Base-by-base conservation (phyloP, 345 rosid genomes). In the Arabidopsis arenosa region DNA sequence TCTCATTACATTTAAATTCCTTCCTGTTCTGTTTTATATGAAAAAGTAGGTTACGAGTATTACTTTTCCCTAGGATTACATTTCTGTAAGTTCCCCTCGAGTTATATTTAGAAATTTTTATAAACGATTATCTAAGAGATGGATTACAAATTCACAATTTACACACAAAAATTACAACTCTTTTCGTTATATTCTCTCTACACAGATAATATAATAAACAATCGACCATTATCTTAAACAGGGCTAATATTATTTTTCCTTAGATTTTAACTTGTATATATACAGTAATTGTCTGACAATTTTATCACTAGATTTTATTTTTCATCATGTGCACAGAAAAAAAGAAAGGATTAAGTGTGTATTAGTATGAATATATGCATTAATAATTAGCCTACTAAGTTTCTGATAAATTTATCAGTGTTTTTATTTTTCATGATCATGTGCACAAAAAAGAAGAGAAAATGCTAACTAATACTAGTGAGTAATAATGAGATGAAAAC, bases 401-500 rank as follows among this genome's bases (percentile, higher is more conserved):
- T 75, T 66, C 68, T 67, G 79, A 75, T 73, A 66, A 56, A 47
- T 48, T 36, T 45, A 35, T 45, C 44, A 37, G 43, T 58, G 66
- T 48, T 75, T 36, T 56, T 35, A 14, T 40, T 40, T 39, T 59
- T 60, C 54, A 75, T 18, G 21, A 18, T 75, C 79, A 75, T 51
- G 63, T 75, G 73, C 67, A 15, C 13, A 43, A 75, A 28, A 59
- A 7, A 30, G 17, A 68, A 13, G 30, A 51, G 39, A 48, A 32
- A 43, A 68, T 61, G 63, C 59, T 37, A 60, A 21, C 13, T 68
- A 59, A 41, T 23, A 23, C 23, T 68, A 51, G 2, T 28, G 41
- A 17, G 57, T 61, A 75, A 52, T 32, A 60, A 60, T 68, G 62
- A 68, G 26, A 48, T 75, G n/a, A 36, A 30, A 40, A 39, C 17